Evolutionary conservation across 345 rosid genomes (phyloP).

Genomic region (Eucalyptus rudis): DNA sequence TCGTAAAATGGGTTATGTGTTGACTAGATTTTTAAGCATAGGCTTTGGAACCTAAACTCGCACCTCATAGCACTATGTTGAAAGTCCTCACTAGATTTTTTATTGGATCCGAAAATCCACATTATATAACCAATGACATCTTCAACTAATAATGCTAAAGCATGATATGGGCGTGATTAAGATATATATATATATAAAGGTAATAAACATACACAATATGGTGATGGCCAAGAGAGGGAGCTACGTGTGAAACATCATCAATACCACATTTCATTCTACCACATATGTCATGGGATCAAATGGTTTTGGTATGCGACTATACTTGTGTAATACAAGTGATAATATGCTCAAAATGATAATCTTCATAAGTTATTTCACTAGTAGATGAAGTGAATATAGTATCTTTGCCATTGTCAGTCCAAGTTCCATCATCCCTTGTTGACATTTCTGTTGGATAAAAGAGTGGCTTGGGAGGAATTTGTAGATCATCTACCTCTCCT

Average conservation of each 20-base stretch:
- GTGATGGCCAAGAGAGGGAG: background rate
- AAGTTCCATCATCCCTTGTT: background rate
- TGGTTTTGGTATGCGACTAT: background rate
- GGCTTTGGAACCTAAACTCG: background rate
- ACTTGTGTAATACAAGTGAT: background rate
- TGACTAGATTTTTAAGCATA: background rate
- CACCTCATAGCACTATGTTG: background rate
- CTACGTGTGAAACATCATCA: background rate
- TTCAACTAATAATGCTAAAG: background rate
- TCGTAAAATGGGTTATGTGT: rapidly evolving
- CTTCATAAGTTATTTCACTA: background rate
- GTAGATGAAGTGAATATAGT: background rate
- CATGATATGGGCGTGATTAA: too few relatives aligned
- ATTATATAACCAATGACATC: background rate
- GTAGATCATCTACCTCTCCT: too few relatives aligned
- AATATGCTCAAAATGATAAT: background rate
- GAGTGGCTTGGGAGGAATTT: too few relatives aligned
- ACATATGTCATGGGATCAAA: too few relatives aligned
- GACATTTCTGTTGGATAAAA: background rate
- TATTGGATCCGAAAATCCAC: background rate
- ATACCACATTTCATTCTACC: rapidly evolving
- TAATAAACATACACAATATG: too few relatives aligned
- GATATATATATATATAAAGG: too few relatives aligned
- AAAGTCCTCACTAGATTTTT: too few relatives aligned
- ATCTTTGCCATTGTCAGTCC: background rate